Percentiles rank a stretch among this genome's conserved stretches.
phyloP scores from a whole-genome alignment of 1,284 basidiomycete species.

The Cryptococcus sp. region DNA sequence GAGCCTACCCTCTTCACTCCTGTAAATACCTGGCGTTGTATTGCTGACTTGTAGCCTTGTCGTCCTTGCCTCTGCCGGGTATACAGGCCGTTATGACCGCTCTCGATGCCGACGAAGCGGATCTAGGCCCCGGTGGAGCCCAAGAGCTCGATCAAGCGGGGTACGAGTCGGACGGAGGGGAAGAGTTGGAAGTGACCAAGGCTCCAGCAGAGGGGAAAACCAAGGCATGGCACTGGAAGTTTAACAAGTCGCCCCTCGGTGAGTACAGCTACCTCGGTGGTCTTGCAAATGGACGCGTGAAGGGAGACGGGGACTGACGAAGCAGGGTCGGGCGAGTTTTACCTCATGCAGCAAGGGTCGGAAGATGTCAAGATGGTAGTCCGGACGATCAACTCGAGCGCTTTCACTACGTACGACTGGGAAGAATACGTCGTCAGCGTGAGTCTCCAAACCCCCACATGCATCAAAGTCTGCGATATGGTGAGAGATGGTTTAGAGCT shows the following conservation, averaged over 20 bases:
- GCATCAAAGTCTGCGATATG: too few relatives aligned
- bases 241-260: constrained; percentile 48
- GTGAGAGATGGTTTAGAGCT: too few relatives aligned
- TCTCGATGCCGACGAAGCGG: constrained; percentile 32
- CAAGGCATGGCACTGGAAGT: constrained; percentile 41
- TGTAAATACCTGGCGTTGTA: neutral
- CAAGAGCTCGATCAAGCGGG: constrained; percentile 38
- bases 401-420: constrained; percentile 45
- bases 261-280: too few relatives aligned
- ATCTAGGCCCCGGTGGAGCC: constrained; percentile 23
- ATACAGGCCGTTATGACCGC: constrained; percentile 42
- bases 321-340: constrained; percentile 47
- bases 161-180: constrained; percentile 45
- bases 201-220: constrained; percentile 23
- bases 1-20: constrained; percentile 5
- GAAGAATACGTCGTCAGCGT: constrained; percentile 44
- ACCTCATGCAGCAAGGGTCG: constrained; percentile 36
- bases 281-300: neutral
- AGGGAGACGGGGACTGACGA: too few relatives aligned
- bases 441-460: constrained; percentile 5
- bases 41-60: constrained; percentile 15
- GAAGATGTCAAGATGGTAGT: constrained; percentile 44
- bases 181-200: constrained; percentile 22
- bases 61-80: constrained; percentile 38
- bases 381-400: constrained; percentile 45